Percentiles rank a stretch among this genome's conserved stretches.
Conservation (phyloP, 176 grass and related monocot genomes). For the Urochloa ruziziensis region DNA sequence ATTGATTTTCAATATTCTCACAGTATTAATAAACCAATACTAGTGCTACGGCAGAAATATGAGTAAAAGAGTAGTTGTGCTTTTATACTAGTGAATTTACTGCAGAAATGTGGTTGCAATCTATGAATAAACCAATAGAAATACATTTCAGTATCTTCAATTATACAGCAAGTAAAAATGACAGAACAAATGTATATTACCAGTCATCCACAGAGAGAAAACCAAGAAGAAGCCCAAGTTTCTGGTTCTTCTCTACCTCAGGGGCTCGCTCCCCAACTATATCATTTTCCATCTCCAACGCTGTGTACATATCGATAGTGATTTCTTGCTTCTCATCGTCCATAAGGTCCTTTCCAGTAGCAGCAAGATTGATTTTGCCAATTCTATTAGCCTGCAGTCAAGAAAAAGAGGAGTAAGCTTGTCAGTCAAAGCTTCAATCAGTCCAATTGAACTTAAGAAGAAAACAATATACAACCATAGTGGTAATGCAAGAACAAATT, state of each 20-base stretch:
- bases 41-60: neutral
- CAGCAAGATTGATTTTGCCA: conserved; percentile 99
- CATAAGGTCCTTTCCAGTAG: conserved; percentile 98
- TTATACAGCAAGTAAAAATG: neutral
- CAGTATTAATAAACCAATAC: neutral
- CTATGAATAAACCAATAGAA: neutral
- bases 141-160: neutral
- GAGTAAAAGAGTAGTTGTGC: too few species aligned
- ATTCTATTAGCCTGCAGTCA: conserved; percentile 88
- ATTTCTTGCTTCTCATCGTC: conserved; percentile 98
- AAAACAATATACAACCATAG: neutral
- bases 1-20: neutral
- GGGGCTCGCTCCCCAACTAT: conserved; percentile 67
- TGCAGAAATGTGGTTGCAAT: conserved; percentile 9
- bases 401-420: conserved; percentile 19
- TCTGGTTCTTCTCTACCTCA: conserved; percentile 94
- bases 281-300: conserved; percentile 89
- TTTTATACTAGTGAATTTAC: neutral
- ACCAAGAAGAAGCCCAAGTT: conserved; percentile 97
- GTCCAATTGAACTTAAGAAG: neutral
- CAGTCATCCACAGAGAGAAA: conserved; percentile 94
- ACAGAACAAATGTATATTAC: conserved; percentile 37
- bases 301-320: conserved; percentile 79
- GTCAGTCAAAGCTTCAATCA: neutral
- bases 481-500: conserved; percentile 15